phyloP scores from a whole-genome alignment of 1,139 yeast genomes.

The Magnusiomyces sp. region DNA sequence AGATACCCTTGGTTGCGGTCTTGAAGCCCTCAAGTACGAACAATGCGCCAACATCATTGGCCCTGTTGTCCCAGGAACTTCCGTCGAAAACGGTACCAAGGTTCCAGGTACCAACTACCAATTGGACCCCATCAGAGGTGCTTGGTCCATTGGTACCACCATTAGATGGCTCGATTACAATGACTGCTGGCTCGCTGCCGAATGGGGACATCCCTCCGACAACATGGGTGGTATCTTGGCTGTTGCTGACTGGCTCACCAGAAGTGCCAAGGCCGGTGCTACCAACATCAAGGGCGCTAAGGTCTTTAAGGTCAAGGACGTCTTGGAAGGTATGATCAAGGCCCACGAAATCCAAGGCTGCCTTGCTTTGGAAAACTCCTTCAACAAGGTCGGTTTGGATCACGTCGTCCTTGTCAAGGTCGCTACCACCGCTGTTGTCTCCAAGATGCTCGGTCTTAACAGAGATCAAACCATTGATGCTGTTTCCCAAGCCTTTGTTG shows the following conservation, averaged over 20 bases:
- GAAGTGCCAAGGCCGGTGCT: slow-evolving; percentile 38
- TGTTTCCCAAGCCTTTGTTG: slow-evolving; percentile 51
- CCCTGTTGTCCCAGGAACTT: slow-evolving; percentile 48
- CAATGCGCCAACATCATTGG: slow-evolving; percentile 43
- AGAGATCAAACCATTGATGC: slow-evolving; percentile 48
- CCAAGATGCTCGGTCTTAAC: slow-evolving; percentile 43
- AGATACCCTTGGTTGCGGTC: slow-evolving; percentile 52
- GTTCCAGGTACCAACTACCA: slow-evolving; percentile 45
- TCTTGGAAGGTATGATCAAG: slow-evolving; percentile 48
- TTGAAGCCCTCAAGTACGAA: slow-evolving; percentile 48
- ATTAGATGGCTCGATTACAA: slow-evolving; percentile 54
- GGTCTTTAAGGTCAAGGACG: slow-evolving; percentile 41
- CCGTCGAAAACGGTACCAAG: slow-evolving; percentile 46
- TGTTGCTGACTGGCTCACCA: slow-evolving; percentile 48
- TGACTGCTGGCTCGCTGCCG: slow-evolving; percentile 59
- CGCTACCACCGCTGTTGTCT: slow-evolving; percentile 54
- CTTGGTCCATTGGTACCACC: slow-evolving; percentile 48
- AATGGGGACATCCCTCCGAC: slow-evolving; percentile 60
- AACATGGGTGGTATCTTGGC: slow-evolving; percentile 51
- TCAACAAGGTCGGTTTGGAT: slow-evolving; percentile 51
- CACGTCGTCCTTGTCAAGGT: slow-evolving; percentile 52
- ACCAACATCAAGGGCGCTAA: slow-evolving; percentile 33
- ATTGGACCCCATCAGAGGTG: slow-evolving; percentile 50
- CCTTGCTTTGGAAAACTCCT: slow-evolving; percentile 49
- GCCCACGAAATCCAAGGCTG: slow-evolving; percentile 57